phyloP scores from a whole-genome alignment of 176 grass and related monocot genomes.

The Triticum aestivum region DNA sequence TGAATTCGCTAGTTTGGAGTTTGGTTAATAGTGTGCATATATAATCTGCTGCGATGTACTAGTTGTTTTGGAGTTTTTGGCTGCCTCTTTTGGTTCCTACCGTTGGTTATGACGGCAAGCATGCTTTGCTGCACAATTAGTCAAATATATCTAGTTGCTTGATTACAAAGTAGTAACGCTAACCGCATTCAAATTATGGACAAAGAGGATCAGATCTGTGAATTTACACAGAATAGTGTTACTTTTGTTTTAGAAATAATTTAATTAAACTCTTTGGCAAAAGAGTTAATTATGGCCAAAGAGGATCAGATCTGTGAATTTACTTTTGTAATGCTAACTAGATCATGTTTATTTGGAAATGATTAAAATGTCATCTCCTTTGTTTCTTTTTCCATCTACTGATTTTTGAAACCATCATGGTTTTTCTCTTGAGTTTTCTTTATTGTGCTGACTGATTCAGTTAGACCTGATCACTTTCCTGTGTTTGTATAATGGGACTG shows the following conservation, averaged over 20 bases:
- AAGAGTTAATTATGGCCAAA: neutral
- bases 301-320: neutral
- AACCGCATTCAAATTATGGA: neutral
- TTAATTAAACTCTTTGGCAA: too few relatives aligned
- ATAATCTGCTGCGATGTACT: neutral
- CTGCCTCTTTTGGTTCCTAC: neutral
- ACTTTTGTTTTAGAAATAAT: too few relatives aligned
- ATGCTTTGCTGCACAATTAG: neutral
- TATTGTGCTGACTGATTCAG: neutral
- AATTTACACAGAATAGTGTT: neutral
- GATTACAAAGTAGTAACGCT: conserved; percentile 1
- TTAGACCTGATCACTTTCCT: neutral
- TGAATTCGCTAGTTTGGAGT: neutral
- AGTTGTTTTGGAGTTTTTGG: neutral
- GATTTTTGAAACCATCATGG: neutral
- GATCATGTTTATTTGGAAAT: neutral
- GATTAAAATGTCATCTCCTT: neutral
- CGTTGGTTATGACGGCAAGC: neutral
- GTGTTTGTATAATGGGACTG: neutral
- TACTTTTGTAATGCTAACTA: neutral
- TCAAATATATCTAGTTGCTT: neutral
- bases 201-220: neutral
- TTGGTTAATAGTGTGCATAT: neutral
- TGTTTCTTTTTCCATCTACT: conserved; percentile 3
- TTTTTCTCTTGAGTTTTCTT: conserved; percentile 3